A percentile compares a stretch with the other conserved stretches of the same genome.
phyloP scores from a whole-genome alignment of 2,329 filamentous ascomycete genomes.

The Blumeriella jaapii region DNA sequence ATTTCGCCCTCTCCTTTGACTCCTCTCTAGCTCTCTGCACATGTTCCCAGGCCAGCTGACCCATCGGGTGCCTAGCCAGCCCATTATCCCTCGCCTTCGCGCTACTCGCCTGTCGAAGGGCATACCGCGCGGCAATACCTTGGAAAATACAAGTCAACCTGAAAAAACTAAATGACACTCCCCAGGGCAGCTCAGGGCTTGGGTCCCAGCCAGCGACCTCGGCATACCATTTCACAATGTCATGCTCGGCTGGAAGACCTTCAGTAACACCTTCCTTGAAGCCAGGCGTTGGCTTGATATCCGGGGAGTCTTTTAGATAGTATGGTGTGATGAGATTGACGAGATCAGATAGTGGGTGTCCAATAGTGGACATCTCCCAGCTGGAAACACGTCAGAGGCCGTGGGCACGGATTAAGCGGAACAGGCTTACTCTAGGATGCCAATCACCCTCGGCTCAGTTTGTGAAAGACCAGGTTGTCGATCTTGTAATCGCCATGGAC shows the following conservation, averaged over 20 bases:
- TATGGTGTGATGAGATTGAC: conserved; percentile 60
- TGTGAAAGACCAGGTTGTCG: conserved; percentile 82
- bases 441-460: conserved; percentile 81
- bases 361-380: conserved; percentile 97
- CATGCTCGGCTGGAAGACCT: conserved; percentile 39
- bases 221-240: conserved; percentile 55
- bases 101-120: conserved; percentile 79
- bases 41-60: conserved; percentile 66
- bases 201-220: conserved; percentile 63
- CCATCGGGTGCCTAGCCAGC: conserved; percentile 57
- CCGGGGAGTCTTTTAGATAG: conserved; percentile 19
- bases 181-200: conserved; percentile 47
- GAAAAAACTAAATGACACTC: conserved; percentile 51
- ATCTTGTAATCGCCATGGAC: conserved; percentile 98
- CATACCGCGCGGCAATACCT: conserved; percentile 84
- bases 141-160: conserved; percentile 56
- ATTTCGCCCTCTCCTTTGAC: conserved; percentile 30
- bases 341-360: conserved; percentile 88
- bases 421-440: conserved; percentile 64
- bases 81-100: conserved; percentile 66
- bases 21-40: conserved; percentile 36
- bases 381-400: conserved; percentile 26
- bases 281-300: conserved; percentile 27
- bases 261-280: conserved; percentile 38
- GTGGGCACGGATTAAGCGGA: neutral